Evolutionary conservation across 257 asterid species (phyloP).

Genomic region (Plectranthus barbatus): DNA sequence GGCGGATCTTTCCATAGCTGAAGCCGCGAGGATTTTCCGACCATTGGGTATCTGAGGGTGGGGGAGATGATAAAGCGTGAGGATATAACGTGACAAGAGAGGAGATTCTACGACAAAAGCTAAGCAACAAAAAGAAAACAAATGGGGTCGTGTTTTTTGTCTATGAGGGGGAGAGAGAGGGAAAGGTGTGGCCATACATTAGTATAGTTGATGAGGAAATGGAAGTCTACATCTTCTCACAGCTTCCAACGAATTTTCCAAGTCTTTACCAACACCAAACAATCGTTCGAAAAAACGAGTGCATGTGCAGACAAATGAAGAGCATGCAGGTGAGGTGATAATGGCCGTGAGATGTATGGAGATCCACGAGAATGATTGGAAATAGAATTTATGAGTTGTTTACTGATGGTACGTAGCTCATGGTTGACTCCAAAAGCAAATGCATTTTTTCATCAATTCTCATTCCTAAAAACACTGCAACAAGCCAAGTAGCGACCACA

Average conservation of each 20-base stretch:
- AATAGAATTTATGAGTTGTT: constrained; percentile 2
- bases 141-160: constrained; percentile 25
- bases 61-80: constrained; percentile 10
- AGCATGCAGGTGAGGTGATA: constrained; percentile 41
- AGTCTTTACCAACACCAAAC: constrained; percentile 4
- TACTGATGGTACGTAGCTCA: not conserved
- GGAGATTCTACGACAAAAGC: constrained; percentile 64
- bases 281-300: constrained; percentile 32
- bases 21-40: constrained; percentile 21
- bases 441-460: too few species aligned
- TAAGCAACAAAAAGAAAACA: constrained; percentile 55
- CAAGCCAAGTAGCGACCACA: too few species aligned
- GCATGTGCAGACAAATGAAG: constrained; percentile 38
- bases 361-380: constrained; percentile 9
- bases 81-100: constrained; percentile 21
- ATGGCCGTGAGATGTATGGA: constrained; percentile 10
- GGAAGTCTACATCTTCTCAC: constrained; percentile 33
- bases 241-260: constrained; percentile 26
- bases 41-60: constrained; percentile 22
- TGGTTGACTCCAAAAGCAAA: not conserved
- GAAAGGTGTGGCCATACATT: constrained; percentile 50
- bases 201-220: constrained; percentile 34
- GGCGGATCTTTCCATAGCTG: constrained; percentile 41
- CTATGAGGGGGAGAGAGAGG: constrained; percentile 21
- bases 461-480: too few species aligned